phyloP scores from a whole-genome alignment of 2,329 filamentous ascomycete genomes.

The Pseudogymnoascus sp. region DNA sequence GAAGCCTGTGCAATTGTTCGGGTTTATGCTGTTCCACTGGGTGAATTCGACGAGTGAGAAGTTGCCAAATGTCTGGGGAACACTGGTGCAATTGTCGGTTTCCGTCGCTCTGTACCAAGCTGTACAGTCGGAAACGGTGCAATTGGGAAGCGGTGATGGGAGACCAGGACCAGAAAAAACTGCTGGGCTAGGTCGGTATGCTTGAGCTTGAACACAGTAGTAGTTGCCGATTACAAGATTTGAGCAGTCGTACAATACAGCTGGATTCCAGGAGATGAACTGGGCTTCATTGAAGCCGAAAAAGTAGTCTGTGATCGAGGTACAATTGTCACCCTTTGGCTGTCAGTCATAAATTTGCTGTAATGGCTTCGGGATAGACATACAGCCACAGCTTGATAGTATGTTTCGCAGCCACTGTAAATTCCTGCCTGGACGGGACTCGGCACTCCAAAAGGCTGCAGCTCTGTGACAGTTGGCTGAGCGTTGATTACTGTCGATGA shows the following conservation, averaged over 20 bases:
- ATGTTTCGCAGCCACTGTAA: neutral
- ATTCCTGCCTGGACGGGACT: neutral
- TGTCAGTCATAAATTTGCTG: neutral
- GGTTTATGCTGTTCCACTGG: neutral
- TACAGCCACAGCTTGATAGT: slow-evolving; percentile 6
- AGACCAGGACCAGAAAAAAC: neutral
- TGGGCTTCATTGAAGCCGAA: slow-evolving; percentile 12
- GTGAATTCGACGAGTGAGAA: neutral
- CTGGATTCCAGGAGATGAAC: slow-evolving; percentile 25
- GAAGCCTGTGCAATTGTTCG: neutral
- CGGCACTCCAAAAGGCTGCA: neutral
- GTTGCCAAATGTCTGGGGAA: neutral
- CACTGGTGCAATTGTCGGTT: neutral
- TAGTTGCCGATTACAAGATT: slow-evolving; percentile 20
- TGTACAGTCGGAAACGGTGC: neutral
- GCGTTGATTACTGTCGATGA: slow-evolving; percentile 6
- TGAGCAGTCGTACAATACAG: slow-evolving; percentile 18
- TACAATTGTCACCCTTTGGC: neutral
- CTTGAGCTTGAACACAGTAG: slow-evolving; percentile 16
- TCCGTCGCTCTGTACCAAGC: neutral
- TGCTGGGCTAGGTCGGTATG: neutral
- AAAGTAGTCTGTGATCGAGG: neutral
- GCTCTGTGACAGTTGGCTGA: slow-evolving; percentile 6
- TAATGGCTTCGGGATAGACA: neutral
- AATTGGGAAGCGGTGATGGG: neutral